Evolutionary conservation across 805 yeast genomes (phyloP).

Genomic region (Pichia cabralensis): DNA sequence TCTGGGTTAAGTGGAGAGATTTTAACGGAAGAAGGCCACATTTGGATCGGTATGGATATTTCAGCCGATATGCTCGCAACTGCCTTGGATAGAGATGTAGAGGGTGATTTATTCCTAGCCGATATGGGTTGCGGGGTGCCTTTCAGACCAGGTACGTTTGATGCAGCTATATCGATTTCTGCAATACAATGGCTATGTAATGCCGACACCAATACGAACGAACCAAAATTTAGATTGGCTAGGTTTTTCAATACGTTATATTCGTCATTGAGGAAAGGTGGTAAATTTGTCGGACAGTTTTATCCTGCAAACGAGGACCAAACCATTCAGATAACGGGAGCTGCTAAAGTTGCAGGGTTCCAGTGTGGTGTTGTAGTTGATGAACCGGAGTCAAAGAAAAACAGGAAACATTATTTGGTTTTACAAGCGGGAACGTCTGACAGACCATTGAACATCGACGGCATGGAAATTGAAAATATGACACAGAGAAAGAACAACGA

Average conservation of each 20-base stretch:
- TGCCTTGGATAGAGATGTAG: conserved; percentile 84
- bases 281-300: conserved; percentile 95
- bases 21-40: conserved; percentile 83
- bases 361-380: conserved; percentile 93
- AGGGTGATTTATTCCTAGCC: conserved; percentile 83
- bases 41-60: conserved; percentile 95
- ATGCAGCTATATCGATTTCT: conserved; percentile 89
- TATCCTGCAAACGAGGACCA: conserved; percentile 89
- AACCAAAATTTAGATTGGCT: conserved; percentile 73
- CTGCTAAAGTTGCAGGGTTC: conserved; percentile 92
- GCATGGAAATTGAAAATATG: conserved; percentile 72
- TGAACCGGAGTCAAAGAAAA: conserved; percentile 85
- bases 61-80: conserved; percentile 94
- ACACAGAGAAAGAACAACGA: conserved; percentile 9
- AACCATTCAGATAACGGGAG: conserved; percentile 60
- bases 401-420: conserved; percentile 84
- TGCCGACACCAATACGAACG: conserved; percentile 75
- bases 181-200: conserved; percentile 98
- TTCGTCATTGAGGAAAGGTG: conserved; percentile 83
- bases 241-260: conserved; percentile 82
- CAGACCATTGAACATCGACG: conserved; percentile 62
- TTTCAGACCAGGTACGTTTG: conserved; percentile 91
- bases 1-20: conserved; percentile 95
- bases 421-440: conserved; percentile 79
- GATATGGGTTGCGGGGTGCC: conserved; percentile 95